phyloP scores from a whole-genome alignment of 2,329 filamentous ascomycete species.

The Diaporthe ampelina region DNA sequence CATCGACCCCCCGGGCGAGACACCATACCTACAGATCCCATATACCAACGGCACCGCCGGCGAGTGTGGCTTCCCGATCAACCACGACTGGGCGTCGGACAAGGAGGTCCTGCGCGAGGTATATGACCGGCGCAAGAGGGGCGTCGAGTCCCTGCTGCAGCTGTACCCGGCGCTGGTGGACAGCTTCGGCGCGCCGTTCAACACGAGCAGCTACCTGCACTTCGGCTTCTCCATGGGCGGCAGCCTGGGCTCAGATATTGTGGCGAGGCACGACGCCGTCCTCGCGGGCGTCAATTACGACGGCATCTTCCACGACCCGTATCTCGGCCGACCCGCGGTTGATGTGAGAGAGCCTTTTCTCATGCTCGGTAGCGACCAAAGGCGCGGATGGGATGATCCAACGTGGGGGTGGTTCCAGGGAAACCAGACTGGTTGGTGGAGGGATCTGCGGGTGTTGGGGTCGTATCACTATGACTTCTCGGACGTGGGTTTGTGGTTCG shows the following conservation, averaged over 20 bases:
- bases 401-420: not conserved
- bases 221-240: slow-evolving; percentile 6
- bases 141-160: not conserved
- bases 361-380: slow-evolving; percentile 3
- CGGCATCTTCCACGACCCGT: not conserved
- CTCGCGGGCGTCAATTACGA: not conserved
- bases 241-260: not conserved
- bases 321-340: not conserved
- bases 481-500: slow-evolving; percentile 6
- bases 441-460: not conserved
- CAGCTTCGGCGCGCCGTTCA: not conserved
- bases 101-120: not conserved
- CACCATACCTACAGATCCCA: not conserved
- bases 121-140: not conserved
- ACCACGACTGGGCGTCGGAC: not conserved
- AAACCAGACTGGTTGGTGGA: not conserved
- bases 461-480: slow-evolving; percentile 6
- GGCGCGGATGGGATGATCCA: not conserved
- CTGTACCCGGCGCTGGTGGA: not conserved
- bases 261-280: not conserved
- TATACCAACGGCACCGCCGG: not conserved
- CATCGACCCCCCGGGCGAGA: not conserved
- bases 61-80: not conserved
- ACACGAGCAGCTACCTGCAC: slow-evolving; percentile 1
- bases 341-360: not conserved